Evolutionary conservation across 208 protist species (phyloP), one percentile per base, ranked within the genome.

Genomic region (Leptomonas pyrrhocoris): DNA sequence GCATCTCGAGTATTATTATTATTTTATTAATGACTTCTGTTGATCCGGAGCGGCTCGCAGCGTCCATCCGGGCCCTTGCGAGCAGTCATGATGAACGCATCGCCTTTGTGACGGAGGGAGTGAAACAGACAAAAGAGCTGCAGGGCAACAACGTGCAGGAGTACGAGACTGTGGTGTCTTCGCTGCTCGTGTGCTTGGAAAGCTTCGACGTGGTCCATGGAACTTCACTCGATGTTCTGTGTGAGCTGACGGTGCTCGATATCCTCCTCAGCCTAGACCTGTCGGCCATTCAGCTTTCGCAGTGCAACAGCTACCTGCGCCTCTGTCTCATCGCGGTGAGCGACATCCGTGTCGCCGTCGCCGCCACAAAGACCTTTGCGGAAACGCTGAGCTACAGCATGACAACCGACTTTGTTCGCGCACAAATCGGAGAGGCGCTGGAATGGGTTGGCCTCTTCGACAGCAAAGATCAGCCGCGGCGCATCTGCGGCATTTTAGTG

Each of bases 231-330:
- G 91, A 96, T 21, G 74, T 92, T 31, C 62, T 84, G 42, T 93
- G 86, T 57, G 91, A 89, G 42, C 74, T 96, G 21, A 90, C 87
- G n/a, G 82, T 85, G 5, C 65, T 96, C 5, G 81, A 85, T 58
- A 92, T 94, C 73, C 68, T 96, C 3, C 73, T 93, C 12, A 81
- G 77, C 45, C 77, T 94, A 13, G 86, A 93, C 40, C 68, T 94
- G 7, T 92, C 91, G 4, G 76, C 85, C 13, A 86, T 82, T 53
- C 91, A 94, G 55, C 45, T 92, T 0, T 87, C 80, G 51, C 88
- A 92, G 69, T 96, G 86, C 65, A 93, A 89, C 69, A 92, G 85
- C 73, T 96, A 94, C 68, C 57, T 93, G 42, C 78, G 78, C 1
- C 77, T 96, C 15, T 96, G 91, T 50, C 73, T 96, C 6, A 61